Percentiles rank a stretch among this genome's conserved stretches.
phyloP scores from a whole-genome alignment of 1,139 yeast species.

The Diutina pseudorugosa region DNA sequence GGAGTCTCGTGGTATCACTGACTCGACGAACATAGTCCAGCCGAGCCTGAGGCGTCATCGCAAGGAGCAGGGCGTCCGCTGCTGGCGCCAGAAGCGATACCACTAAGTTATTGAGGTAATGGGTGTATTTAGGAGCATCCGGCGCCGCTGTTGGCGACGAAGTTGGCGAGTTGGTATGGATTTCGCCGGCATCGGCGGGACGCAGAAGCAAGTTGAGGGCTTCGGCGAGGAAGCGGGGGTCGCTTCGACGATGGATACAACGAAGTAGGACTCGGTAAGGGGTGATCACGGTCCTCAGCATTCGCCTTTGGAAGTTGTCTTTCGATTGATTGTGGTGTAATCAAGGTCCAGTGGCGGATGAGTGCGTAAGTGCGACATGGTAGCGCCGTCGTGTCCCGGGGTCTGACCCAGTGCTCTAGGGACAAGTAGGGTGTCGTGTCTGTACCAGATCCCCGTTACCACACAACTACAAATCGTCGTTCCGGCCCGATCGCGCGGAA shows the following conservation, averaged over 20 bases:
- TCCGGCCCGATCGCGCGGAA: no score
- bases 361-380: neutral
- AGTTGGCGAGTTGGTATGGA: neutral
- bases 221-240: slow-evolving; percentile 1
- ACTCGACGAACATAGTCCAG: slow-evolving; percentile 14
- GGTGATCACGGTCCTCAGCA: neutral
- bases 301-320: no score
- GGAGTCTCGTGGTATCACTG: slow-evolving; percentile 14
- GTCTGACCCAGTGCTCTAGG: no score
- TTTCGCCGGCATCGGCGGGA: neutral
- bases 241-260: neutral
- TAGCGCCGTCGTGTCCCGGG: no score
- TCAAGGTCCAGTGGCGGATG: neutral
- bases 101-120: neutral
- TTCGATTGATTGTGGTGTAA: no score
- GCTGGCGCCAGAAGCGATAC: slow-evolving; percentile 1
- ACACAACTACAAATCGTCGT: no score
- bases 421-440: no score
- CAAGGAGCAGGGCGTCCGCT: neutral
- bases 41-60: slow-evolving; percentile 11
- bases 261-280: neutral
- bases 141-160: neutral
- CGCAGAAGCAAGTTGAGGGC: neutral
- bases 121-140: neutral
- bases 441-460: no score